Percentiles rank a stretch among this genome's conserved stretches.
These are phyloP conservation scores for Colletotrichum abscissum DNA, from an alignment of 2,329 filamentous ascomycete genomes.

Conservation along the genomic window DNA sequence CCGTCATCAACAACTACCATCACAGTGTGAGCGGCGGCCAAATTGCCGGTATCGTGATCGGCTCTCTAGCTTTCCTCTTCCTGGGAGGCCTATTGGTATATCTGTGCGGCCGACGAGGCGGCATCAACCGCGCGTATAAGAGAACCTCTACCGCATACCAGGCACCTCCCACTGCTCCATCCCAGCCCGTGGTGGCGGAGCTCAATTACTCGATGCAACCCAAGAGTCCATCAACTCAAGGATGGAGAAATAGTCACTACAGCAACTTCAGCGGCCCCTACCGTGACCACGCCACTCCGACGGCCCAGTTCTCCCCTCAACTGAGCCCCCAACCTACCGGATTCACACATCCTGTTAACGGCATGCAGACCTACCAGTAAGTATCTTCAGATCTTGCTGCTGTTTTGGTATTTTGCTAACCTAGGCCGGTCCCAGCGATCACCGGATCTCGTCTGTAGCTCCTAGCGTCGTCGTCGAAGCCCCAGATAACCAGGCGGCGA, in stretches of 20 bases:
- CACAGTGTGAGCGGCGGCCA: constrained; percentile 52
- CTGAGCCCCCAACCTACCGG: constrained; percentile 21
- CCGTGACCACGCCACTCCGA: constrained; percentile 24
- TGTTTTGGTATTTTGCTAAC: constrained; percentile 9
- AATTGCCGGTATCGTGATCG: constrained; percentile 71
- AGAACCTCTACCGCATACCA: constrained; percentile 34
- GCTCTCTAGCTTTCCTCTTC: constrained; percentile 56
- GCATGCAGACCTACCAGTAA: constrained; percentile 42
- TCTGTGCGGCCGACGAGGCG: constrained; percentile 56
- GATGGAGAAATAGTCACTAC: constrained; percentile 40
- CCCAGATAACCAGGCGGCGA: constrained; percentile 25
- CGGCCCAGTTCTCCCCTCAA: constrained; percentile 30
- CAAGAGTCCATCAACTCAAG: constrained; percentile 45
- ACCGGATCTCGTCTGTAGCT: constrained; percentile 24
- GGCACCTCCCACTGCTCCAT: neutral
- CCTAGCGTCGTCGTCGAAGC: constrained; percentile 27
- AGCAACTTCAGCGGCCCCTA: constrained; percentile 38
- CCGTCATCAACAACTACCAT: constrained; percentile 25
- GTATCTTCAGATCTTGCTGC: constrained; percentile 24
- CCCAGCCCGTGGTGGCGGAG: constrained; percentile 17
- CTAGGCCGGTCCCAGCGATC: neutral
- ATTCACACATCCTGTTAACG: constrained; percentile 6
- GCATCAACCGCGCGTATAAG: constrained; percentile 49
- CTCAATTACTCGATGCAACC: constrained; percentile 27
- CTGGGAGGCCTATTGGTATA: constrained; percentile 59